Evolutionary conservation across 2,329 filamentous ascomycete genomes (phyloP).

Genomic region (Penicillium sp.): DNA sequence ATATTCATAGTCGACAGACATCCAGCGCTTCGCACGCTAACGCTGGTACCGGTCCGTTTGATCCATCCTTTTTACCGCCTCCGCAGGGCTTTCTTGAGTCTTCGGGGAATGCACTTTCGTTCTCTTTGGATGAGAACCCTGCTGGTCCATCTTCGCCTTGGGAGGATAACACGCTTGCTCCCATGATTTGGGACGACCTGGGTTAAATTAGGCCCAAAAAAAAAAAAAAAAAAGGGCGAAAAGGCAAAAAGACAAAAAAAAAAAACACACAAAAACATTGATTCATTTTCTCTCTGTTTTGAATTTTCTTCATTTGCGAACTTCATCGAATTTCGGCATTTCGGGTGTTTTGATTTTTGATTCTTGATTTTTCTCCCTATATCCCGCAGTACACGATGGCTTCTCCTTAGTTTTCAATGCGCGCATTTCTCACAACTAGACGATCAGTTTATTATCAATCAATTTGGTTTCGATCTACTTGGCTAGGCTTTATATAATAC

Average conservation of each 20-base stretch:
- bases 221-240: neutral
- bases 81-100: conserved; percentile 29
- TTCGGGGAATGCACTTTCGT: conserved; percentile 27
- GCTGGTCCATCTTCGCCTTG: conserved; percentile 26
- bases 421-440: neutral
- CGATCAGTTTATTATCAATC: neutral
- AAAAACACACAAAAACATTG: neutral
- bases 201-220: neutral
- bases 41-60: conserved; percentile 22
- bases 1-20: conserved; percentile 20
- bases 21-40: conserved; percentile 14
- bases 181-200: conserved; percentile 43
- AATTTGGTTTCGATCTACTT: neutral
- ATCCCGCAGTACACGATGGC: conserved; percentile 30
- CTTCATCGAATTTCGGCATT: neutral
- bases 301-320: neutral
- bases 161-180: conserved; percentile 42
- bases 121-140: conserved; percentile 35
- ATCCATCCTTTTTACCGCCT: conserved; percentile 35
- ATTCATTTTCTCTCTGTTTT: conserved; percentile 1
- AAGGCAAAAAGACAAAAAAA: neutral
- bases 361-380: conserved; percentile 11
- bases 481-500: neutral
- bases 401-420: conserved; percentile 10
- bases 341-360: conserved; percentile 5